Evolutionary conservation across 2,329 filamentous ascomycete species (phyloP).

Genomic region (Nemania abortiva): DNA sequence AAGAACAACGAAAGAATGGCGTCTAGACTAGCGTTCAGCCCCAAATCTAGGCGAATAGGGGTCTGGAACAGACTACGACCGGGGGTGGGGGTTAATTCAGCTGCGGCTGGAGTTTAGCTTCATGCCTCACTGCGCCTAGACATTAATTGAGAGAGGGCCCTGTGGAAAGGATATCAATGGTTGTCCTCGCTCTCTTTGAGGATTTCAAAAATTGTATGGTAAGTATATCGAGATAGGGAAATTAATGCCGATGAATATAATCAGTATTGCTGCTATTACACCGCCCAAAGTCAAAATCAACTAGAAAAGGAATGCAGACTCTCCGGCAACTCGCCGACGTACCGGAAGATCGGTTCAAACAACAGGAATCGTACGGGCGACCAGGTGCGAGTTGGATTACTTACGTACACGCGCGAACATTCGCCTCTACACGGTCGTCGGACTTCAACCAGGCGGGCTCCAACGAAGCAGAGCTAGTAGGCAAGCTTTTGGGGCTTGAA

Average conservation of each 20-base stretch:
- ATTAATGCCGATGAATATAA: background rate
- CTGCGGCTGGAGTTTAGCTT: slow-evolving; percentile 15
- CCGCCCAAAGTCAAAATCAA: background rate
- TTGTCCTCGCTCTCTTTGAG: background rate
- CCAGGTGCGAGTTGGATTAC: background rate
- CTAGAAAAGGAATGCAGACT: slow-evolving; percentile 21
- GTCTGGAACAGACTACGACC: background rate
- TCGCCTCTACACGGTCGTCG: background rate
- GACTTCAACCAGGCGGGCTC: slow-evolving; percentile 17
- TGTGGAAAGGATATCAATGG: background rate
- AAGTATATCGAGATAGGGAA: background rate
- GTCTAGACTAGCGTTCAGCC: background rate
- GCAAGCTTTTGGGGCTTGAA: slow-evolving; percentile 7
- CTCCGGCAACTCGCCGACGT: slow-evolving; percentile 34
- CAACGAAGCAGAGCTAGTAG: slow-evolving; percentile 7
- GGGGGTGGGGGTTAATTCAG: slow-evolving; percentile 4
- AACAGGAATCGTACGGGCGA: background rate
- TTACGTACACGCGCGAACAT: slow-evolving; percentile 18
- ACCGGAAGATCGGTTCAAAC: slow-evolving; percentile 26
- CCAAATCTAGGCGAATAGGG: background rate
- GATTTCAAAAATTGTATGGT: background rate
- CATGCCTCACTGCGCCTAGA: background rate
- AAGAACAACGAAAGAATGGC: background rate
- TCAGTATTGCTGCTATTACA: background rate
- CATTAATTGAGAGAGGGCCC: background rate